These are phyloP conservation scores for Leccinum aurantiacum DNA, from an alignment of 768 basidiomycete genomes.

Conservation along the genomic window DNA sequence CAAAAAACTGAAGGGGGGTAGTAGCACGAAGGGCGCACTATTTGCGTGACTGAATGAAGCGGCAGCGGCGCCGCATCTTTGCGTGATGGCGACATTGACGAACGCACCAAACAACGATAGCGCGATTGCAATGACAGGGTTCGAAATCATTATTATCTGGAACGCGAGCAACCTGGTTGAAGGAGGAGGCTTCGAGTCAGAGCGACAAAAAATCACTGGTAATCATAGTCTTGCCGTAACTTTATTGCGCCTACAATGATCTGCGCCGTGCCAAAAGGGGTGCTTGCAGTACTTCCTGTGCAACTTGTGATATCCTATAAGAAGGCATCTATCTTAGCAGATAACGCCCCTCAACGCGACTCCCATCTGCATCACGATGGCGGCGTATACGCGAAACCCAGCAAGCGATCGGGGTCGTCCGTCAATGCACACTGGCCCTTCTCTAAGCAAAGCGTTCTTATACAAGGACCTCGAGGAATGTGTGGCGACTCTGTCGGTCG, in stretches of 20 bases:
- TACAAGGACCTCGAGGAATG: constrained; percentile 23
- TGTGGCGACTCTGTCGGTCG: constrained; percentile 18
- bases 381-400: constrained; percentile 12
- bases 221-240: background rate
- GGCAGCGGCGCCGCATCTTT: too few species aligned
- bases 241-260: constrained; percentile 8
- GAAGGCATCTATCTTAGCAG: background rate
- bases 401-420: background rate
- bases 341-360: background rate
- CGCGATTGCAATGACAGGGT: too few species aligned
- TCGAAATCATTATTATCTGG: too few species aligned
- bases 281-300: background rate
- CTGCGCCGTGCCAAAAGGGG: constrained; percentile 8
- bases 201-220: too few species aligned
- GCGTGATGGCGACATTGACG: too few species aligned
- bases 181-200: too few species aligned
- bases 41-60: too few species aligned
- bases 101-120: too few species aligned
- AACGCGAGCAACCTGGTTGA: too few species aligned
- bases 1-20: too few species aligned
- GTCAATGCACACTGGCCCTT: too few species aligned
- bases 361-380: constrained; percentile 14
- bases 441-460: constrained; percentile 13
- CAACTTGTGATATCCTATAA: constrained; percentile 5
- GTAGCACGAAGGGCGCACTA: too few species aligned